Conservation (phyloP, 139 green algal genomes). For the Chlamydomonas urium region DNA sequence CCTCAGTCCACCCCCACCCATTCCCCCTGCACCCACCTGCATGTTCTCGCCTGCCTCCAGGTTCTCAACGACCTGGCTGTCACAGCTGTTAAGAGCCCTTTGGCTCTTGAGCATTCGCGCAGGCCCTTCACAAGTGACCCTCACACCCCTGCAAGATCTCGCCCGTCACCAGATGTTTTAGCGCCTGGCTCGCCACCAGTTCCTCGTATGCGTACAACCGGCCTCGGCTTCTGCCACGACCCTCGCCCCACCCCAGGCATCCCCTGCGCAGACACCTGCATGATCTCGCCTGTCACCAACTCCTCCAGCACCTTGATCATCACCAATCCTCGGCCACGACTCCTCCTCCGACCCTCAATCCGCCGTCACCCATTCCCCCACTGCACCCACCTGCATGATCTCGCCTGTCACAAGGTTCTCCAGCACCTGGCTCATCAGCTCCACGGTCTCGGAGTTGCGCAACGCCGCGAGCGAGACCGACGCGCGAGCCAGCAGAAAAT, state of each 20-base stretch:
- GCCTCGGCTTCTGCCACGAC: too few relatives aligned
- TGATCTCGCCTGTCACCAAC: conserved; percentile 94
- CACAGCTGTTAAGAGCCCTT: too few relatives aligned
- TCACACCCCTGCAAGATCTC: too few relatives aligned
- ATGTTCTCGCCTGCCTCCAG: too few relatives aligned
- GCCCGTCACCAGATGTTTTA: too few relatives aligned
- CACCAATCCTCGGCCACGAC: too few relatives aligned
- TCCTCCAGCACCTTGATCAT: conserved; percentile 90
- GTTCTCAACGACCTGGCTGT: too few relatives aligned
- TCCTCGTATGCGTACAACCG: too few relatives aligned
- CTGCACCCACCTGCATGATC: conserved; percentile 79
- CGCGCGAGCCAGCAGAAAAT: conserved; percentile 95
- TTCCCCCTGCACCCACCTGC: conserved; percentile 44
- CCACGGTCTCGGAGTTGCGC: conserved; percentile 78
- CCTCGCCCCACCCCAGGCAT: neutral
- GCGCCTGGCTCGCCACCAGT: too few relatives aligned
- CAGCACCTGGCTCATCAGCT: conserved; percentile 85
- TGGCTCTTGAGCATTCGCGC: too few relatives aligned
- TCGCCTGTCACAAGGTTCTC: conserved; percentile 96
- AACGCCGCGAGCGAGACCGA: conserved; percentile 87
- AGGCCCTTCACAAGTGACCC: too few relatives aligned
- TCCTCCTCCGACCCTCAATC: too few relatives aligned
- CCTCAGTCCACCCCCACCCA: neutral
- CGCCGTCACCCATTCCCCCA: neutral
- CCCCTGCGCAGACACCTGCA: conserved; percentile 63